Evolutionary conservation across 495 filamentous ascomycete species (phyloP).

Genomic region (Penicillium ucsense): DNA sequence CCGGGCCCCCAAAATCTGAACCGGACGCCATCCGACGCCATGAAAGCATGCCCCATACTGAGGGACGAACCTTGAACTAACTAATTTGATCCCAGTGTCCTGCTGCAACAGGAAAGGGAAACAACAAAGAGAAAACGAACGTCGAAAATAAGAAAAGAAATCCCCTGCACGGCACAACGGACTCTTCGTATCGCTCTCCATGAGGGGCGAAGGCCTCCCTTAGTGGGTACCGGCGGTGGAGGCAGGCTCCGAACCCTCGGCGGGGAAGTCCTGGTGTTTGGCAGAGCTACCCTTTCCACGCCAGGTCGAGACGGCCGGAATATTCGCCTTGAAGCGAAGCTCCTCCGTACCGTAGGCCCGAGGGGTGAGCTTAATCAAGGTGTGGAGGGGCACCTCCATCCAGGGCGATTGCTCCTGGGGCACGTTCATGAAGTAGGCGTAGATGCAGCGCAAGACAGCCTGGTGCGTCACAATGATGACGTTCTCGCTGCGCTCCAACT

Average conservation of each 20-base stretch:
- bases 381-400: conserved; percentile 94
- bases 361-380: conserved; percentile 90
- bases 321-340: conserved; percentile 76
- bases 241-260: conserved; percentile 10
- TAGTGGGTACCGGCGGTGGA: neutral
- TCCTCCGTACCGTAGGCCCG: conserved; percentile 89
- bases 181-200: too few species aligned
- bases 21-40: conserved; percentile 1
- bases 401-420: conserved; percentile 89
- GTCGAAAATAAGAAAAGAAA: too few species aligned
- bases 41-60: too few species aligned
- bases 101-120: too few species aligned
- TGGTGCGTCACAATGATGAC: conserved; percentile 98
- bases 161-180: too few species aligned
- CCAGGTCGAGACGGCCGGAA: conserved; percentile 91
- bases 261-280: conserved; percentile 49
- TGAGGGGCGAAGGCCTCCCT: neutral
- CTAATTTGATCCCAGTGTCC: too few species aligned
- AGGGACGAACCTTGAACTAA: too few species aligned
- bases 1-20: conserved; percentile 1
- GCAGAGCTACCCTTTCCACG: conserved; percentile 83
- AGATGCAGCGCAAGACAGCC: conserved; percentile 92
- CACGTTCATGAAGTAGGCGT: conserved; percentile 96
- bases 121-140: too few species aligned
- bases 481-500: conserved; percentile 88